Conservation (phyloP, 2,329 filamentous ascomycete genomes). For the Calcarisporium arbuscula region DNA sequence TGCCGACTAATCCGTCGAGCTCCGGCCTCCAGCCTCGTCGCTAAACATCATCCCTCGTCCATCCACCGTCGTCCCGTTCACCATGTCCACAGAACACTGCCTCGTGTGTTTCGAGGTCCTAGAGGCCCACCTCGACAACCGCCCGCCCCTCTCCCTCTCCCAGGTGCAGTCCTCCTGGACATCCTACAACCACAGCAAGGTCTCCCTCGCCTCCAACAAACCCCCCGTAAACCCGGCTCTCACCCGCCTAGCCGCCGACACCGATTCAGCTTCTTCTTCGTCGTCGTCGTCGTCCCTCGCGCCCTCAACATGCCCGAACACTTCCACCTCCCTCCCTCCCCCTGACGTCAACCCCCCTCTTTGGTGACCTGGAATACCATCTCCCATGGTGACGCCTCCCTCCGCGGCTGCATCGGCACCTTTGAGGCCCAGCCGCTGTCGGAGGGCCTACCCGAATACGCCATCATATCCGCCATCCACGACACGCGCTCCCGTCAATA, state of each 20-base stretch:
- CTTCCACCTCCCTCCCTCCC: slow-evolving; percentile 38
- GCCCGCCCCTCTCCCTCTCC: slow-evolving; percentile 59
- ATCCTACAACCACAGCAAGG: slow-evolving; percentile 23
- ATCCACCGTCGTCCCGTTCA: neutral
- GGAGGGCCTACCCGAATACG: slow-evolving; percentile 70
- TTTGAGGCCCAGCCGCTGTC: slow-evolving; percentile 74
- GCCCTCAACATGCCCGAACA: slow-evolving; percentile 31
- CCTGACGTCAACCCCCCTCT: slow-evolving; percentile 56
- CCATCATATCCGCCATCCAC: slow-evolving; percentile 67
- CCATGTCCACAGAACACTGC: slow-evolving; percentile 81
- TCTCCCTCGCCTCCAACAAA: slow-evolving; percentile 6
- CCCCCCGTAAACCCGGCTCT: slow-evolving; percentile 34
- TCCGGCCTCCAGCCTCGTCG: neutral
- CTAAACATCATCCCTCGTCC: neutral
- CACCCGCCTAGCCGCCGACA: slow-evolving; percentile 31
- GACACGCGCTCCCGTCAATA: slow-evolving; percentile 56
- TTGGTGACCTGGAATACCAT: slow-evolving; percentile 94
- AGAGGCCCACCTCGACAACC: slow-evolving; percentile 65
- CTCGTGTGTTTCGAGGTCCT: slow-evolving; percentile 90
- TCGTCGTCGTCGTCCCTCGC: slow-evolving; percentile 31
- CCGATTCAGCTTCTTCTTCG: slow-evolving; percentile 26
- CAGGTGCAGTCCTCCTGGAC: slow-evolving; percentile 63
- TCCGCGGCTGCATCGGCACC: slow-evolving; percentile 94
- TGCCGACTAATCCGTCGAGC: slow-evolving; percentile 2
- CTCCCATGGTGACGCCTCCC: slow-evolving; percentile 37